Evolutionary conservation across 805 yeast species (phyloP).

Genomic region (Deakozyma indianensis): DNA sequence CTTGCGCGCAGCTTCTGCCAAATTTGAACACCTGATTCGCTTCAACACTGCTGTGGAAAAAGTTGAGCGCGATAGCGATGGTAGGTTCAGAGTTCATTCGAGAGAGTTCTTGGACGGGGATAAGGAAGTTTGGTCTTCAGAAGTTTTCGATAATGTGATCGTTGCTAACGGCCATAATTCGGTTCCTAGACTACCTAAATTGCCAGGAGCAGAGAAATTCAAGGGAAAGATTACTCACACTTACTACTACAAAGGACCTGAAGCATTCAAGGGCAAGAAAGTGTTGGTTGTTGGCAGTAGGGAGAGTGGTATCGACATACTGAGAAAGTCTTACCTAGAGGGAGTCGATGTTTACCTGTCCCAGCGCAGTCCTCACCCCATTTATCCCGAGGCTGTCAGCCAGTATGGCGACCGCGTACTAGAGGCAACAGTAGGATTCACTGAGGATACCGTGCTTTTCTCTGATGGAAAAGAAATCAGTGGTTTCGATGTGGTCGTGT

Average conservation of each 20-base stretch:
- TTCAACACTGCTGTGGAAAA: slow-evolving; percentile 1
- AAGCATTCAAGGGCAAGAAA: slow-evolving; percentile 14
- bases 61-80: not conserved
- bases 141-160: slow-evolving; percentile 13
- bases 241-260: slow-evolving; percentile 18
- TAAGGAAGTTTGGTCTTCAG: slow-evolving; percentile 6
- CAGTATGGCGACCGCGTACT: slow-evolving; percentile 21
- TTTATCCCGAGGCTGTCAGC: not conserved
- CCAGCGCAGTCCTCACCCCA: not conserved
- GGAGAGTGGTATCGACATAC: not conserved
- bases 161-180: slow-evolving; percentile 16
- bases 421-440: slow-evolving; percentile 11
- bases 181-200: slow-evolving; percentile 17
- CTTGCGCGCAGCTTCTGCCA: not conserved
- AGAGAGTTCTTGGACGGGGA: not conserved
- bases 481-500: slow-evolving; percentile 7
- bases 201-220: slow-evolving; percentile 16
- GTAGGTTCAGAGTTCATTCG: not conserved
- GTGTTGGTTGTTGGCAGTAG: slow-evolving; percentile 21
- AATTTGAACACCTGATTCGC: not conserved
- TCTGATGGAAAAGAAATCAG: slow-evolving; percentile 2
- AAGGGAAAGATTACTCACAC: slow-evolving; percentile 20
- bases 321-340: not conserved
- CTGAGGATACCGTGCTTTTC: not conserved
- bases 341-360: not conserved